Base-by-base conservation (phyloP, 1,284 basidiomycete species). In the Ceratobasidium sp. region DNA sequence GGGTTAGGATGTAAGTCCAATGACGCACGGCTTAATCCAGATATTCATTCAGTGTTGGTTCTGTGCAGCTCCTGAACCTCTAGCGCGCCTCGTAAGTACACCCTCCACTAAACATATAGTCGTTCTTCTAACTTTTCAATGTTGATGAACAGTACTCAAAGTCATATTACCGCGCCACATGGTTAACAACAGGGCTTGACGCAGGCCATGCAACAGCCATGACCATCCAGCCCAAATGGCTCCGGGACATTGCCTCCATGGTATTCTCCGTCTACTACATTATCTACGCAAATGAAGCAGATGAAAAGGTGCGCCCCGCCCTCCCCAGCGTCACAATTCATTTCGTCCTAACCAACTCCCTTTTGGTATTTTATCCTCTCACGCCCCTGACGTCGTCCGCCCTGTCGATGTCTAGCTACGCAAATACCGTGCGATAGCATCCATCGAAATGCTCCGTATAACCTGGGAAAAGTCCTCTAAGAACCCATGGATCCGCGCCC, bases 381-480 rank as follows among this genome's bases (percentile, higher is more conserved):
- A 64, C 43, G 16, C 28, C 50, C n/a, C n/a, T n/a, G n/a, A n/a
- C n/a, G n/a, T n/a, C n/a, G n/a, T n/a, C n/a, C n/a, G n/a, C n/a
- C n/a, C n/a, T n/a, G 7, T 9, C 64, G 64, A 35, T 72, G 28
- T 26, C 26, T 28, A 98, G 95, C 86, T 99, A 59, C 89, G 96
- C 73, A 88, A 91, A 75, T 98, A 93, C 80, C 86, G 97, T 77
- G 95, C 96, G 28, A 89, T 97, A 0, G 96, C 95, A 72, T 98
- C 96, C 0, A 90, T 98, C 32, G 96, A 98, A 81, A 96, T 98
- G 92, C 87, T 99, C 47, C 88, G 97, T 9, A 86, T 87, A 11
- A 98, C 95, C 8, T 98, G 97, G 97, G 95, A 98, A 82, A 99
- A 99, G 85, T 94, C 95, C 0, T 87, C 87, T 9, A 98, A 98